Evolutionary conservation across 2,329 filamentous ascomycete genomes (phyloP).

Genomic region (Claviceps sorghi): DNA sequence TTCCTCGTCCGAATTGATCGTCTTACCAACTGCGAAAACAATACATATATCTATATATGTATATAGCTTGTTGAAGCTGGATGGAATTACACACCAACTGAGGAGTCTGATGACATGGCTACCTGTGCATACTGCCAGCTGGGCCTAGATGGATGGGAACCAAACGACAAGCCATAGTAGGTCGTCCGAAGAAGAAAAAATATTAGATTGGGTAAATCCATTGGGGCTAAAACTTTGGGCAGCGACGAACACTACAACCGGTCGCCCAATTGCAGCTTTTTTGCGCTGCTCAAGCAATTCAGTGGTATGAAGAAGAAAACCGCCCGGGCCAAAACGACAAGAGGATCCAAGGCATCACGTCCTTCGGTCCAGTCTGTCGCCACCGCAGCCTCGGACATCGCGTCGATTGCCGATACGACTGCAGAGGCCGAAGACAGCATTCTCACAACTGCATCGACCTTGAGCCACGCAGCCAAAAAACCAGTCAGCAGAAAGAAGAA

Average conservation of each 20-base stretch:
- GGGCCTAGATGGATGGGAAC: slow-evolving; percentile 88
- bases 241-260: slow-evolving; percentile 78
- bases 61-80: slow-evolving; percentile 74
- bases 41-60: not conserved
- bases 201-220: not conserved
- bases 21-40: slow-evolving; percentile 2
- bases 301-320: slow-evolving; percentile 40
- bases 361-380: slow-evolving; percentile 43
- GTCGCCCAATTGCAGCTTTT: slow-evolving; percentile 70
- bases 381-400: slow-evolving; percentile 34
- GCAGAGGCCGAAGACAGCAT: slow-evolving; percentile 43
- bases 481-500: slow-evolving; percentile 37
- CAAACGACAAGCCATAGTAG: slow-evolving; percentile 74
- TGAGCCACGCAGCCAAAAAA: slow-evolving; percentile 45
- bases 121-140: slow-evolving; percentile 85
- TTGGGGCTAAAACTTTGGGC: slow-evolving; percentile 11
- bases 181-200: slow-evolving; percentile 16
- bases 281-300: slow-evolving; percentile 48
- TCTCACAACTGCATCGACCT: slow-evolving; percentile 44
- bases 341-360: slow-evolving; percentile 56
- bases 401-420: slow-evolving; percentile 32
- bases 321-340: slow-evolving; percentile 35
- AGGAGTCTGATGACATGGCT: slow-evolving; percentile 74
- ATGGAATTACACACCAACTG: slow-evolving; percentile 81
- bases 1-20: not conserved